These are phyloP conservation scores for Blastobotrys mokoenaii DNA, from an alignment of 805 yeast species.

Conservation along the genomic window DNA sequence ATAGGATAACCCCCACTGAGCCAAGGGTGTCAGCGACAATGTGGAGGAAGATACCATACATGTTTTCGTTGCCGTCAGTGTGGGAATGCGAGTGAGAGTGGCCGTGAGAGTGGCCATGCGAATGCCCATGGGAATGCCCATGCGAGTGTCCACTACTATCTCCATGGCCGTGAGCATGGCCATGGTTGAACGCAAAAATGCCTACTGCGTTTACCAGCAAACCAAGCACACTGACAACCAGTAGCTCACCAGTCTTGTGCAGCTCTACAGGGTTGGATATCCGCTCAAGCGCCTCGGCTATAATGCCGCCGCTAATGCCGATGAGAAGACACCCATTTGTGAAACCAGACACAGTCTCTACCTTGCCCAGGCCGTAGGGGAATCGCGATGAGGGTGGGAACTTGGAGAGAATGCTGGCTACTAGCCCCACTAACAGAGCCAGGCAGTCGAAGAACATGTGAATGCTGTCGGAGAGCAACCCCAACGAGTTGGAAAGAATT, in stretches of 20 bases:
- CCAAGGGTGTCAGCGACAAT: slow-evolving; percentile 94
- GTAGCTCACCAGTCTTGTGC: slow-evolving; percentile 72
- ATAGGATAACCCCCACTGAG: slow-evolving; percentile 91
- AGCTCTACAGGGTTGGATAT: slow-evolving; percentile 68
- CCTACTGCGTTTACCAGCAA: slow-evolving; percentile 85
- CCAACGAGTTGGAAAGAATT: slow-evolving; percentile 84
- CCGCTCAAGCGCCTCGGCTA: slow-evolving; percentile 79
- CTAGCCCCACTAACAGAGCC: slow-evolving; percentile 77
- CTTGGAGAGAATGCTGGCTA: slow-evolving; percentile 67
- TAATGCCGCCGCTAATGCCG: slow-evolving; percentile 83
- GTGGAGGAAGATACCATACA: slow-evolving; percentile 91
- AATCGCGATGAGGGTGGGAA: slow-evolving; percentile 56
- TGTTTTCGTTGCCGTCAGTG: slow-evolving; percentile 49
- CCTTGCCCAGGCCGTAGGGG: slow-evolving; percentile 78
- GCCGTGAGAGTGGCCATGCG: slow-evolving; percentile 24
- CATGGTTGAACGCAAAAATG: slow-evolving; percentile 88
- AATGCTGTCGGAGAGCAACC: slow-evolving; percentile 83
- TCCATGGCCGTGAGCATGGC: slow-evolving; percentile 42
- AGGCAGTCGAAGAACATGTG: slow-evolving; percentile 96
- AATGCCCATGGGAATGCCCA: slow-evolving; percentile 31
- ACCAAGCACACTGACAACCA: slow-evolving; percentile 80
- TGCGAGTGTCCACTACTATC: slow-evolving; percentile 41
- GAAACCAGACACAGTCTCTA: slow-evolving; percentile 91
- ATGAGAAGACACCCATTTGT: slow-evolving; percentile 84
- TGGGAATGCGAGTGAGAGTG: slow-evolving; percentile 18